These are phyloP conservation scores for Apophysomyces sp. DNA, from an alignment of 371 early-diverging fungal species.

Conservation along the genomic window DNA sequence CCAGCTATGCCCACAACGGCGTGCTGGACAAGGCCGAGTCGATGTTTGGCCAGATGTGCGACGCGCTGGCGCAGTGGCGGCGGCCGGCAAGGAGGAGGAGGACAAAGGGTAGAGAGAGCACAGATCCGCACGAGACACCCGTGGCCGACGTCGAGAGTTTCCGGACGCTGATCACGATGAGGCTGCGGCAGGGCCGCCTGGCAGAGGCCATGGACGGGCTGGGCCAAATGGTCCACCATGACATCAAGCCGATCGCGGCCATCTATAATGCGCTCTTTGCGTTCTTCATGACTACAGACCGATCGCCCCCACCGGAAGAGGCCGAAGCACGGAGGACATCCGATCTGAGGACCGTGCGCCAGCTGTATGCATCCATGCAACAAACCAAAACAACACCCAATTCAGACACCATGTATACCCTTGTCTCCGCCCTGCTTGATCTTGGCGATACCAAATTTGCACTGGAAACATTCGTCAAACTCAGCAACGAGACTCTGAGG, in stretches of 20 bases:
- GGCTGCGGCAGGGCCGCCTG: constrained; percentile 18
- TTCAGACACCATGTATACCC: constrained; percentile 48
- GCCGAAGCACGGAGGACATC: neutral
- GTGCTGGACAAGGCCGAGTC: constrained; percentile 18
- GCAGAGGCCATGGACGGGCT: constrained; percentile 20
- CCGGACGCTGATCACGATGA: constrained; percentile 30
- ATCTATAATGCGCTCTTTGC: constrained; percentile 39
- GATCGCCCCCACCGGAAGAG: neutral
- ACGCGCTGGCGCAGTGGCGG: constrained; percentile 3
- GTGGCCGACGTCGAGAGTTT: constrained; percentile 35
- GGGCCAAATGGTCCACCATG: constrained; percentile 16
- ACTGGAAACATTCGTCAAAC: constrained; percentile 43
- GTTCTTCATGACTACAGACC: constrained; percentile 20
- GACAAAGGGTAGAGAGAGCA: neutral
- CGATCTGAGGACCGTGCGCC: constrained; percentile 6
- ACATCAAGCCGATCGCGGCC: constrained; percentile 24
- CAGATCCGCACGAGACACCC: constrained; percentile 10
- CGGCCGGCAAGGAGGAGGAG: neutral
- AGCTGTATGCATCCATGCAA: constrained; percentile 29
- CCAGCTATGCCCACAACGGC: constrained; percentile 30
- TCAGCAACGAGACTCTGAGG: constrained; percentile 19
- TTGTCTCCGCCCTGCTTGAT: constrained; percentile 57
- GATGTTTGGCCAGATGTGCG: constrained; percentile 29
- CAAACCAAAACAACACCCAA: constrained; percentile 31
- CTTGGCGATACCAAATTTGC: constrained; percentile 47